phyloP scores from a whole-genome alignment of 371 early-diverging fungal genomes.

The Dinochytrium kinnereticum region DNA sequence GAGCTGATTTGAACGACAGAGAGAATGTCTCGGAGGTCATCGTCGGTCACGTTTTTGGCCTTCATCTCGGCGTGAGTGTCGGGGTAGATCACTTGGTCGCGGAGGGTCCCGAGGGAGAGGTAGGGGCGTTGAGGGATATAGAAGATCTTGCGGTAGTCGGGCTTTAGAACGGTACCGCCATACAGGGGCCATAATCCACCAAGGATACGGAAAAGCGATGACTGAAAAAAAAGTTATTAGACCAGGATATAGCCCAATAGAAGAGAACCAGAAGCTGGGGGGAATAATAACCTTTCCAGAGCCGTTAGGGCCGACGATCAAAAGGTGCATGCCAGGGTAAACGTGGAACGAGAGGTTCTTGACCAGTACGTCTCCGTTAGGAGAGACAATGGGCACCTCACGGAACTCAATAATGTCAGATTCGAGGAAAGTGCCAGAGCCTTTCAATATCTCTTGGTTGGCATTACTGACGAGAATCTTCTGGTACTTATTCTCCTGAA shows the following conservation, averaged over 20 bases:
- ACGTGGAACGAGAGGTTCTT: constrained; percentile 83
- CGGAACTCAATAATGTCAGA: constrained; percentile 79
- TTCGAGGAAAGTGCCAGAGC: constrained; percentile 34
- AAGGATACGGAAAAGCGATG: constrained; percentile 91
- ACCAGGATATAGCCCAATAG: not conserved
- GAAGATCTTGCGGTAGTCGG: constrained; percentile 76
- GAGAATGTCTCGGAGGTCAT: constrained; percentile 73
- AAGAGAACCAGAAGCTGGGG: not conserved
- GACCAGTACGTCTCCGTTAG: constrained; percentile 92
- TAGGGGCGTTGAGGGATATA: constrained; percentile 96
- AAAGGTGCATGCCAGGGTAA: constrained; percentile 58
- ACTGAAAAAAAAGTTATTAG: constrained; percentile 61
- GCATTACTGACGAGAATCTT: constrained; percentile 52
- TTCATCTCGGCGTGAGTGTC: constrained; percentile 81
- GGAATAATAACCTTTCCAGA: constrained; percentile 58
- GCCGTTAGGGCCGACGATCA: constrained; percentile 94
- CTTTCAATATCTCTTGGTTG: constrained; percentile 39
- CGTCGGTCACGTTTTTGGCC: constrained; percentile 74
- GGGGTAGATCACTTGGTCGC: constrained; percentile 94
- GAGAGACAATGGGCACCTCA: constrained; percentile 89
- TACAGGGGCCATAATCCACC: constrained; percentile 78
- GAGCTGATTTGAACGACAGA: constrained; percentile 72
- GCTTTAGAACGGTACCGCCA: constrained; percentile 80
- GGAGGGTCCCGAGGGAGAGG: constrained; percentile 85
- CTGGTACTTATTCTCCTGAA: constrained; percentile 44